These are phyloP conservation scores for Cordia subcordata DNA, from an alignment of 257 asterid species.

Conservation along the genomic window DNA sequence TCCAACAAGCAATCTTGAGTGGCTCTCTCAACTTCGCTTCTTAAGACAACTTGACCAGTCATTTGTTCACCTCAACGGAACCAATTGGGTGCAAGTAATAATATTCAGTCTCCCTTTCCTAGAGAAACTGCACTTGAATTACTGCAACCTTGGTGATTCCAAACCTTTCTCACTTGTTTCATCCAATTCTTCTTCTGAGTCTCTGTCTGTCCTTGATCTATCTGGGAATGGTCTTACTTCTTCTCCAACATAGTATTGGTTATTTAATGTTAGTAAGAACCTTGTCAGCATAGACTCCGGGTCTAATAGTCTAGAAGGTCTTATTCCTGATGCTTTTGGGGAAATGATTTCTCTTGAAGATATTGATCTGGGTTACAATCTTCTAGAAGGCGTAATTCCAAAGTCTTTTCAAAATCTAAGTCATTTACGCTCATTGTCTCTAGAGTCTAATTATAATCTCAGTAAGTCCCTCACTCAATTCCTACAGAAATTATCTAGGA, in stretches of 20 bases:
- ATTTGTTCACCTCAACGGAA: not conserved
- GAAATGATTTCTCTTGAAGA: slow-evolving; percentile 5
- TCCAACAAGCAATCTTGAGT: not conserved
- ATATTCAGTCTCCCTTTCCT: not conserved
- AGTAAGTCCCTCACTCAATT: not conserved
- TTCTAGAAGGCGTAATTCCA: slow-evolving; percentile 24
- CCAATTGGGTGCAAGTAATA: not conserved
- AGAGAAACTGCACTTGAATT: not conserved
- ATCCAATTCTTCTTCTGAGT: slow-evolving; percentile 1
- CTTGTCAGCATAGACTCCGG: slow-evolving; percentile 16
- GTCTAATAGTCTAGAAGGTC: slow-evolving; percentile 16
- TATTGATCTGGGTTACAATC: slow-evolving; percentile 12
- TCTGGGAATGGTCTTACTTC: not conserved
- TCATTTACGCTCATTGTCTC: not conserved
- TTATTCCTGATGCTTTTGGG: slow-evolving; percentile 25
- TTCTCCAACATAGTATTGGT: slow-evolving; percentile 9
- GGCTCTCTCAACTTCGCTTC: not conserved
- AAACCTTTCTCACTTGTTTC: not conserved
- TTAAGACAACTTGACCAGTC: not conserved
- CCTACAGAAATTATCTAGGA: not conserved
- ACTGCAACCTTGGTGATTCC: not conserved
- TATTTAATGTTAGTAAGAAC: slow-evolving; percentile 19
- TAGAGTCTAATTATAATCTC: not conserved
- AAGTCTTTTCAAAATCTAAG: slow-evolving; percentile 16
- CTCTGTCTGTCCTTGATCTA: slow-evolving; percentile 12